Conservation (phyloP, 352 stramenopile species). For the Pythium aphanidermatum region DNA sequence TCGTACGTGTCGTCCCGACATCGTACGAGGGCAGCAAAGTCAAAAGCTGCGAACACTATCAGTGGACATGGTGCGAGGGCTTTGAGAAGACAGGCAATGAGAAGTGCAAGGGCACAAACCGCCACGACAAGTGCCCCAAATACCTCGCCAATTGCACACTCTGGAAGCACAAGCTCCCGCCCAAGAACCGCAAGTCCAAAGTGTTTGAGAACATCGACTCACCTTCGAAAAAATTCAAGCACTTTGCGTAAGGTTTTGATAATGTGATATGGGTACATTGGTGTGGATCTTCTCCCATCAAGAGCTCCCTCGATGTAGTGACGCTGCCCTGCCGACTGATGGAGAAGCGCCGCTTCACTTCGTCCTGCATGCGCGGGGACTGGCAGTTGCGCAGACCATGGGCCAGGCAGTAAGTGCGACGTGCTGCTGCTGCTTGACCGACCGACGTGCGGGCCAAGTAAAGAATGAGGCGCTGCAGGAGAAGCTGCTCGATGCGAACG, state of each 20-base stretch:
- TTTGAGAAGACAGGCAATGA: conserved; percentile 82
- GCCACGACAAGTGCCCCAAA: conserved; percentile 83
- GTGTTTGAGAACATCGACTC: conserved; percentile 71
- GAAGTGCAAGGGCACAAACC: conserved; percentile 80
- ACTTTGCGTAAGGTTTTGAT: conserved; percentile 47
- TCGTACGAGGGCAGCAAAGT: conserved; percentile 73
- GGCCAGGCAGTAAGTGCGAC: conserved; percentile 28
- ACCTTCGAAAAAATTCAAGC: conserved; percentile 77
- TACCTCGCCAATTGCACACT: conserved; percentile 83
- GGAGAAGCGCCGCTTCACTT: no score
- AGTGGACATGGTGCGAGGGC: conserved; percentile 84
- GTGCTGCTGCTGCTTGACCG: conserved; percentile 39
- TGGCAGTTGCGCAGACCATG: conserved; percentile 6
- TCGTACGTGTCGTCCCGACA: conserved; percentile 68
- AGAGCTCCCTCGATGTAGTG: no score
- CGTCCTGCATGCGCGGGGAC: no score
- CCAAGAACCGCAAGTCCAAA: conserved; percentile 80
- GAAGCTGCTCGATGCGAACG: conserved; percentile 57
- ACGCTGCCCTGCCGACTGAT: no score
- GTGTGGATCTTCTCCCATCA: background rate
- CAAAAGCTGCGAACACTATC: conserved; percentile 80
- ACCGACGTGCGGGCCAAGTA: conserved; percentile 26
- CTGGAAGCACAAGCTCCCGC: conserved; percentile 81
- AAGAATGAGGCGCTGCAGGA: conserved; percentile 42
- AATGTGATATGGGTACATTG: conserved; percentile 9